Conservation (phyloP, 2,329 filamentous ascomycete genomes). For the Exophiala alcalophila region DNA sequence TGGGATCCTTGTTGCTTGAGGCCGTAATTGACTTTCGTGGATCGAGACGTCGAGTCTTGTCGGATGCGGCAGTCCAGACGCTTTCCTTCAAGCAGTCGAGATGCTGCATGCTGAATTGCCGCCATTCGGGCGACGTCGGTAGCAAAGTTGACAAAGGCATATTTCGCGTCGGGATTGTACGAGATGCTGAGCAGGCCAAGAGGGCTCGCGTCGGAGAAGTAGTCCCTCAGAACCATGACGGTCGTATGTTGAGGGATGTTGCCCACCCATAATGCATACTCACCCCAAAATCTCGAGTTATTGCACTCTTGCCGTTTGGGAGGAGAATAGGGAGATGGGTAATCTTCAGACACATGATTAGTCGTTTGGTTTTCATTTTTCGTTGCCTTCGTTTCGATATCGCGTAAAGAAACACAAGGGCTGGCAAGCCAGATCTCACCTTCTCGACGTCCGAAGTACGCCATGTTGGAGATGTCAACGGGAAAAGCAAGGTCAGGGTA, state of each 20-base stretch:
- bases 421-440: too few species aligned
- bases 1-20: slow-evolving; percentile 3
- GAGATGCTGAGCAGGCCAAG: slow-evolving; percentile 20
- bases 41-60: slow-evolving; percentile 13
- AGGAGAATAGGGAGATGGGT: too few species aligned
- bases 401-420: too few species aligned
- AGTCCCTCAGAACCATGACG: slow-evolving; percentile 21
- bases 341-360: too few species aligned
- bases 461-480: too few species aligned
- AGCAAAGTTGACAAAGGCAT: slow-evolving; percentile 24
- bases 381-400: too few species aligned
- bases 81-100: slow-evolving; percentile 15
- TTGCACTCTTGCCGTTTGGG: too few species aligned
- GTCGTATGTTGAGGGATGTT: slow-evolving; percentile 21
- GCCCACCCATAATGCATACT: slow-evolving; percentile 23
- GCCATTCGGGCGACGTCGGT: slow-evolving; percentile 10
- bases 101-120: slow-evolving; percentile 18
- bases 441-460: too few species aligned
- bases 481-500: too few species aligned
- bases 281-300: slow-evolving; percentile 10
- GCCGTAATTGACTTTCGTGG: slow-evolving; percentile 24
- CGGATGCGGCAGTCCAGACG: slow-evolving; percentile 24
- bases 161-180: slow-evolving; percentile 23
- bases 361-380: too few species aligned
- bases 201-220: slow-evolving; percentile 13